Conservation (phyloP, 2,329 filamentous ascomycete species). For the Chlorencoelia australis region DNA sequence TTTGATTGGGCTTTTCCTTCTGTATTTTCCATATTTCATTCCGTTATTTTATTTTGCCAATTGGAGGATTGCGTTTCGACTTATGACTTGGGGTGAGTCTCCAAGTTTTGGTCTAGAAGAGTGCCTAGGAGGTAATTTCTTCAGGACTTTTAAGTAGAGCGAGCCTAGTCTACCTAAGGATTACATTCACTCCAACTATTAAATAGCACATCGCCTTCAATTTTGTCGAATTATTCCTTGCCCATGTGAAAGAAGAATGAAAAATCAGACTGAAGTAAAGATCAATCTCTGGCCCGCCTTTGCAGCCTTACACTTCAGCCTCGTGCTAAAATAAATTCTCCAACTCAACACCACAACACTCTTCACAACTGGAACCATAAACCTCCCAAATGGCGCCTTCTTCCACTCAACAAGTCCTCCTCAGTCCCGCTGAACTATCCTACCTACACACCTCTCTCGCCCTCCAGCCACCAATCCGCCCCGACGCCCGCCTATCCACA, state of each 20-base stretch:
- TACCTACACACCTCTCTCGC: constrained; percentile 86
- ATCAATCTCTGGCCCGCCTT: neutral
- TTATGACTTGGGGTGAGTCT: no score
- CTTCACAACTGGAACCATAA: neutral
- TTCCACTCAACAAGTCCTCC: constrained; percentile 53
- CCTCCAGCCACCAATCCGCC: constrained; percentile 73
- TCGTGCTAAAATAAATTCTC: constrained; percentile 10
- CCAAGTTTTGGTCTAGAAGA: no score
- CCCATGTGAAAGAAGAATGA: neutral
- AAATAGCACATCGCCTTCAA: no score
- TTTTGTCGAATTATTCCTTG: neutral
- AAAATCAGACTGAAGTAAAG: no score
- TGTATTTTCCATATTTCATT: no score
- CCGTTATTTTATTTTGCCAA: no score
- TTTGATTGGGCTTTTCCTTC: no score
- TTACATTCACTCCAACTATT: no score
- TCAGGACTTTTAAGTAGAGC: no score
- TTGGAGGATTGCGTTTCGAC: no score
- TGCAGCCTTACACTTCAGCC: constrained; percentile 7
- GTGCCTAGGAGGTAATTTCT: no score
- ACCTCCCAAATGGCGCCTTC: constrained; percentile 40
- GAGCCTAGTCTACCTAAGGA: no score
- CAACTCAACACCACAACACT: neutral
- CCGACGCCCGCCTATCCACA: constrained; percentile 70
- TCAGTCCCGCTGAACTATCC: constrained; percentile 92